These are phyloP conservation scores for Penicillium silybi DNA, from an alignment of 495 filamentous ascomycete species.

Conservation along the genomic window DNA sequence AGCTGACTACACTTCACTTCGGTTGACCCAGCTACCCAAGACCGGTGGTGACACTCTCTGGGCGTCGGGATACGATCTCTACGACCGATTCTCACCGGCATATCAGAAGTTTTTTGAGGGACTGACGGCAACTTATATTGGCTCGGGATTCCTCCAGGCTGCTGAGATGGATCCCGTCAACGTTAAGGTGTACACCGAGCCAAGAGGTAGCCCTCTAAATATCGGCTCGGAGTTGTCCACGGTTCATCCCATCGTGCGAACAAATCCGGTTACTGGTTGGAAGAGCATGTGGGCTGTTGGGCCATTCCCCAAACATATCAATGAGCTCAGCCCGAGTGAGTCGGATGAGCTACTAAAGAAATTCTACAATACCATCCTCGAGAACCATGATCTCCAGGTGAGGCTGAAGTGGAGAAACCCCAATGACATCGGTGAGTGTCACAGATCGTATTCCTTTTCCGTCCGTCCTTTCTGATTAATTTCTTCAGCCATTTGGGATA, in stretches of 20 bases:
- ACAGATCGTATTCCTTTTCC: neutral
- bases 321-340: constrained; percentile 46
- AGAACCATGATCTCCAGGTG: constrained; percentile 76
- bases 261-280: constrained; percentile 77
- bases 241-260: constrained; percentile 68
- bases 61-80: constrained; percentile 44
- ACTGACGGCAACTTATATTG: constrained; percentile 58
- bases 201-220: constrained; percentile 63
- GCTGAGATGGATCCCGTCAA: constrained; percentile 40
- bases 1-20: constrained; percentile 61
- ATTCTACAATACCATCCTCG: constrained; percentile 51
- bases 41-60: constrained; percentile 64
- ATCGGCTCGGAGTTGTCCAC: constrained; percentile 55
- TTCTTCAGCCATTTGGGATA: constrained; percentile 67
- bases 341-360: constrained; percentile 32
- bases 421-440: constrained; percentile 49
- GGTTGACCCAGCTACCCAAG: constrained; percentile 58
- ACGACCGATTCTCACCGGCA: constrained; percentile 64
- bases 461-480: neutral
- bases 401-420: constrained; percentile 56
- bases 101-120: constrained; percentile 62
- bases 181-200: constrained; percentile 48
- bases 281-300: constrained; percentile 66
- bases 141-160: constrained; percentile 49
- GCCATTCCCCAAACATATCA: constrained; percentile 58